These are phyloP conservation scores for Acrocalymma vagum DNA, from an alignment of 2,329 filamentous ascomycete species.

Conservation along the genomic window DNA sequence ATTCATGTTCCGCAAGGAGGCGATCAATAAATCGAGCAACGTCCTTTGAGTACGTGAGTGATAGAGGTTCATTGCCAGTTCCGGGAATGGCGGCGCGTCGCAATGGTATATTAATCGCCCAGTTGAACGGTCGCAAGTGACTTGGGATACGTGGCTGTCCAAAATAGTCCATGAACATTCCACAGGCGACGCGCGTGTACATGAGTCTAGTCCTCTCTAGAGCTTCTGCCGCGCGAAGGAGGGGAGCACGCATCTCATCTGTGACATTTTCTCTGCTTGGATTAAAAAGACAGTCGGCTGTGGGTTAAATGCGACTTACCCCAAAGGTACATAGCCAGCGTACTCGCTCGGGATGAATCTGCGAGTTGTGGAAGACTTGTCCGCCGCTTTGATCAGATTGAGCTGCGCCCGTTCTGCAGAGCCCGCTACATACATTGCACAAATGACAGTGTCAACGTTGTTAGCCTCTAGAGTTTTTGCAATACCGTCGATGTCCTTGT, in stretches of 20 bases:
- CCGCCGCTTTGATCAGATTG: background rate
- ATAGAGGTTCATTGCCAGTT: constrained; percentile 52
- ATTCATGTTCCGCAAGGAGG: constrained; percentile 50
- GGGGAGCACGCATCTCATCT: too few relatives aligned
- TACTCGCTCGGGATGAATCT: constrained; percentile 7
- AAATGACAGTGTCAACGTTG: constrained; percentile 53
- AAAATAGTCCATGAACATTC: constrained; percentile 29
- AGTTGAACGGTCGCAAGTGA: constrained; percentile 7
- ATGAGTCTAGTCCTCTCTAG: constrained; percentile 17
- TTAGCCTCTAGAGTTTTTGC: constrained; percentile 38
- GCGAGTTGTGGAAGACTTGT: background rate
- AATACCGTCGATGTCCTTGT: constrained; percentile 33
- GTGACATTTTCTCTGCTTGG: too few relatives aligned
- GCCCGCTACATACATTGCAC: constrained; percentile 41
- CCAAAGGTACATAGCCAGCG: too few relatives aligned
- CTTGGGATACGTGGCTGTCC: constrained; percentile 18
- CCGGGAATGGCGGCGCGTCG: constrained; percentile 58
- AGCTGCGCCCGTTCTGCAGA: constrained; percentile 25
- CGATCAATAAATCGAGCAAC: constrained; percentile 56
- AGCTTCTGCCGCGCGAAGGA: too few relatives aligned
- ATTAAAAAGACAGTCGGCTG: too few relatives aligned
- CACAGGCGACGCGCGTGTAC: constrained; percentile 22
- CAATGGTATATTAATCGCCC: constrained; percentile 7
- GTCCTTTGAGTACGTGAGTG: constrained; percentile 60
- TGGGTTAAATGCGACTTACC: too few relatives aligned